Percentiles rank a stretch among this genome's conserved stretches.
Conservation (phyloP, 495 filamentous ascomycete genomes). For the Lineolata rhizophorae region DNA sequence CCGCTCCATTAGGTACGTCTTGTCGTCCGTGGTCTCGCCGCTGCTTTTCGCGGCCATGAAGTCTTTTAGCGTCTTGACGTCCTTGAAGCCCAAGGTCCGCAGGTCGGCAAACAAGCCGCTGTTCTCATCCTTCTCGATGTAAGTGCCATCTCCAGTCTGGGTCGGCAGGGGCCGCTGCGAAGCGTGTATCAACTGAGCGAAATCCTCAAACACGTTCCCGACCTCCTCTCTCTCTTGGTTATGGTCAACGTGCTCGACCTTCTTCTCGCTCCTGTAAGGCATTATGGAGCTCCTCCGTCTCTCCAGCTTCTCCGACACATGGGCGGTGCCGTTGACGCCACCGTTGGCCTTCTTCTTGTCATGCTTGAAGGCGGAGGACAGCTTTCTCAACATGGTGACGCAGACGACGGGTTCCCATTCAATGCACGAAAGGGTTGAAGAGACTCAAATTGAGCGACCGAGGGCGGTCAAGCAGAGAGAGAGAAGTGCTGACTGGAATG, state of each 20-base stretch:
- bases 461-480: too few relatives aligned
- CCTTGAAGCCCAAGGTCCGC: conserved; percentile 35
- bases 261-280: not conserved
- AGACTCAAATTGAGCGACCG: not conserved
- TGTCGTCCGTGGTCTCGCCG: conserved; percentile 44
- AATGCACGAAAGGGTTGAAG: not conserved
- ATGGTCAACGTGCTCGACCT: conserved; percentile 9
- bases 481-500: too few relatives aligned
- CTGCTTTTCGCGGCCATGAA: conserved; percentile 27
- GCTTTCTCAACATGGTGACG: conserved; percentile 17
- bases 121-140: conserved; percentile 25
- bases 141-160: conserved; percentile 28
- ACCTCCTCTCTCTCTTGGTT: conserved; percentile 19
- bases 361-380: conserved; percentile 30
- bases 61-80: conserved; percentile 31
- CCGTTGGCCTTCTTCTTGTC: conserved; percentile 21
- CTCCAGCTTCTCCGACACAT: conserved; percentile 4
- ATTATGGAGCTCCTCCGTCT: conserved; percentile 5
- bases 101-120: conserved; percentile 41
- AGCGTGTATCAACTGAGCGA: conserved; percentile 42
- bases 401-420: not conserved
- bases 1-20: conserved; percentile 28
- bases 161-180: conserved; percentile 41
- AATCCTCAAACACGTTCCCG: conserved; percentile 31
- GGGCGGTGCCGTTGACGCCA: conserved; percentile 14